phyloP scores from a whole-genome alignment of 176 grass and related monocot species.

The Avena atlantica region DNA sequence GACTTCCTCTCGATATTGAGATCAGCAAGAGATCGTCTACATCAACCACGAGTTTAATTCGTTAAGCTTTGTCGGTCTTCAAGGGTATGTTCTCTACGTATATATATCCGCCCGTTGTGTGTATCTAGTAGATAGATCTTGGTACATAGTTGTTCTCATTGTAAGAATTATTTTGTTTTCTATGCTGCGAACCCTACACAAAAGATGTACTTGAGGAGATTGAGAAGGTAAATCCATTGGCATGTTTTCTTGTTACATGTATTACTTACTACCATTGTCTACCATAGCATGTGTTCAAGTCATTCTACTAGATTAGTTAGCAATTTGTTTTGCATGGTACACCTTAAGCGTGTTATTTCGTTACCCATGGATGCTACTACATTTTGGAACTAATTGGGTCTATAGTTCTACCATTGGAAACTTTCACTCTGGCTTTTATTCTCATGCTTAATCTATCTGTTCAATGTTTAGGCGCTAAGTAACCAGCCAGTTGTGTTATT shows the following conservation, averaged over 20 bases:
- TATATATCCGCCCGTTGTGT: too few species aligned
- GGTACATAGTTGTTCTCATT: too few species aligned
- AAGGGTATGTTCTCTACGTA: too few species aligned
- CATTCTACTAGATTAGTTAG: not conserved
- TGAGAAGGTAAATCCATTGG: constrained; percentile 71
- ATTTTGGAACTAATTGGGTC: not conserved
- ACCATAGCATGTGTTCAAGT: not conserved
- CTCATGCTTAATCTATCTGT: not conserved
- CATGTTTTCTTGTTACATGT: constrained; percentile 5
- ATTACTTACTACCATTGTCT: not conserved
- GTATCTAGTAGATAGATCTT: too few species aligned
- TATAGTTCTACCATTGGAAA: not conserved
- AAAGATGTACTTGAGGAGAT: constrained; percentile 95
- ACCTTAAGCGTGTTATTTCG: not conserved
- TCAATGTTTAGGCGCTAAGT: not conserved
- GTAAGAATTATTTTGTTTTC: too few species aligned
- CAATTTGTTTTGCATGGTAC: constrained; percentile 14
- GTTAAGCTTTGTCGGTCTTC: too few species aligned
- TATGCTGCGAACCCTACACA: too few species aligned
- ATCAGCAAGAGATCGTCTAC: too few species aligned
- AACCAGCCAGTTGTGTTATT: not conserved
- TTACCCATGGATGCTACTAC: not conserved
- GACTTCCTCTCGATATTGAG: too few species aligned
- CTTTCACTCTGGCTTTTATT: not conserved
- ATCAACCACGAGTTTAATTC: too few species aligned